Evolutionary conservation across 2,329 filamentous ascomycete species (phyloP), one percentile per base, ranked within the genome.

Genomic region (Myriosclerotinia curreyana): DNA sequence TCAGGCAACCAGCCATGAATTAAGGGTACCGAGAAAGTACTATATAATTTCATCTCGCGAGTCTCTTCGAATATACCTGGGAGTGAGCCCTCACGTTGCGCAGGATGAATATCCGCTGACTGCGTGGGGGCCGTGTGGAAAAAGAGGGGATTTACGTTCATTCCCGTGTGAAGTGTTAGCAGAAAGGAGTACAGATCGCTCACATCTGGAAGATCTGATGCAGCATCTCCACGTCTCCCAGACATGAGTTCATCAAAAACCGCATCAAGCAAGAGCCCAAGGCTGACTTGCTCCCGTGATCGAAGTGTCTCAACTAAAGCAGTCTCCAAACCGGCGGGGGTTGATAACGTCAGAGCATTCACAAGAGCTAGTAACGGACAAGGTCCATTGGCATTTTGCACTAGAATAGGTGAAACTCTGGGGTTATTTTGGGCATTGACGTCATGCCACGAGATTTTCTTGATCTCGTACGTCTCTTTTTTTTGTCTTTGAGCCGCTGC

Each of bases 71-170:
- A 99, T 0, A 86, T 89, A 0, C 94, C 94, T 0, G 82, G 83
- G 7, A 84, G 80, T 28, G 76, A 67, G 9, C 78, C 77, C 38
- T 77, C 79, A n/a, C 81, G 77, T 56, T 83, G 79, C 0, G 78
- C 76, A 0, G 82, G 80, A 67, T 83, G 78, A 2, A 83, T 71
- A 67, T 70, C 70, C 4, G 66, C 28, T 20, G 65, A 58, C 36
- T 66, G 70, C 1, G 64, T 64, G 17, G 82, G 79, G 9, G 77
- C 74, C 0, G 79, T 82, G 2, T 91, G 83, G 8, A 96, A 82
- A 68, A 96, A 95, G 25, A 90, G 86, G 2, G 95, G 95, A 69
- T 99, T 99, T 64, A 98, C 94, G 72, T 98, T 99, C 91, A 99
- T 96, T 46, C 95, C 95, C 0, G 93, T 98, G 71, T 97, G 92